Evolutionary conservation across 495 filamentous ascomycete genomes (phyloP).

Genomic region (Xylaria nigripes): DNA sequence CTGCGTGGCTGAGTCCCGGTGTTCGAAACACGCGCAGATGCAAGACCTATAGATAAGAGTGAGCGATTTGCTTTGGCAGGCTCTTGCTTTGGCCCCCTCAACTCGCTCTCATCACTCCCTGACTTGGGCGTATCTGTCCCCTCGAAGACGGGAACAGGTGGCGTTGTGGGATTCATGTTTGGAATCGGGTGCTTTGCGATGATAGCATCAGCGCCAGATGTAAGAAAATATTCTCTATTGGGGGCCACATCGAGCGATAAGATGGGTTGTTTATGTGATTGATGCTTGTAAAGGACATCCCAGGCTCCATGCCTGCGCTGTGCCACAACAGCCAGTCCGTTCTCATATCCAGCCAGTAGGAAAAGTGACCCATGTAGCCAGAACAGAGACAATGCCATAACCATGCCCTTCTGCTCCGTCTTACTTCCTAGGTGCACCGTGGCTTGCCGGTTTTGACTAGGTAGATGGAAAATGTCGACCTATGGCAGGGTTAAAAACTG

Average conservation of each 20-base stretch:
- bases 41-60: constrained; percentile 22
- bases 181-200: constrained; percentile 48
- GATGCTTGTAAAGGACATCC: constrained; percentile 55
- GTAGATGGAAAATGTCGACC: constrained; percentile 83
- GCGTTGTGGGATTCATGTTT: background rate
- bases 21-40: constrained; percentile 10
- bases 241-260: constrained; percentile 67
- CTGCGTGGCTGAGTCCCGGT: constrained; percentile 1
- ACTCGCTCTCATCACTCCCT: background rate
- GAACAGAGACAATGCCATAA: constrained; percentile 72
- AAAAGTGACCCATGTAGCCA: constrained; percentile 33
- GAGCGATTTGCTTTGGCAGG: constrained; percentile 9
- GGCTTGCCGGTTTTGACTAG: constrained; percentile 57
- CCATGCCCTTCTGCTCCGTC: constrained; percentile 68
- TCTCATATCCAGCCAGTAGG: constrained; percentile 77
- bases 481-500: constrained; percentile 20
- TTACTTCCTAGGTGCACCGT: constrained; percentile 51
- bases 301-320: constrained; percentile 39
- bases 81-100: background rate
- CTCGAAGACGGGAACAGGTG: constrained; percentile 1
- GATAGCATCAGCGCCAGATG: constrained; percentile 69
- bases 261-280: constrained; percentile 74
- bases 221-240: constrained; percentile 54
- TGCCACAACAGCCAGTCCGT: constrained; percentile 59
- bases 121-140: background rate